Percentiles rank a stretch among this genome's conserved stretches.
phyloP scores from a whole-genome alignment of 2,329 filamentous ascomycete genomes.

The Parastagonospora nodorum region DNA sequence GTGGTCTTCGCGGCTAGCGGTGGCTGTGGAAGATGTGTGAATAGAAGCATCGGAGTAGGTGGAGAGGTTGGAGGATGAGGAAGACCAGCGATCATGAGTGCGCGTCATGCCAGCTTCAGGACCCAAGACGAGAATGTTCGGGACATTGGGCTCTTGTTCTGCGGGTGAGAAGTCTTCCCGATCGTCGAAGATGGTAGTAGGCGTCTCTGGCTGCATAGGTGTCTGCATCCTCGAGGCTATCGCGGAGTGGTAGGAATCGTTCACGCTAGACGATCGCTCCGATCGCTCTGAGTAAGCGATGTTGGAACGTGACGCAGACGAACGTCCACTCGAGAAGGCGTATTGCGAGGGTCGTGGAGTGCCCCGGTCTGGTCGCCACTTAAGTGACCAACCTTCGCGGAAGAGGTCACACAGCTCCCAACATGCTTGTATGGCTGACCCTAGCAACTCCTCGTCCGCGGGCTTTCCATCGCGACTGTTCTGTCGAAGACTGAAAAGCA shows the following conservation, averaged over 20 bases:
- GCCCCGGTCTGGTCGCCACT: constrained; percentile 77
- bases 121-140: constrained; percentile 87
- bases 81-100: constrained; percentile 77
- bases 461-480: constrained; percentile 74
- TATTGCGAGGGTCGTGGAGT: constrained; percentile 83
- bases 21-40: constrained; percentile 72
- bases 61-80: constrained; percentile 73
- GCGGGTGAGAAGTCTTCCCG: constrained; percentile 73
- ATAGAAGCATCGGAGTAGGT: constrained; percentile 73
- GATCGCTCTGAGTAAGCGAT: constrained; percentile 42
- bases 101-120: constrained; percentile 60
- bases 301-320: constrained; percentile 42
- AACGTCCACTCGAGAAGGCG: constrained; percentile 58
- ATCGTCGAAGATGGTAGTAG: constrained; percentile 94
- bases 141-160: constrained; percentile 70
- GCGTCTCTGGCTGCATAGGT: constrained; percentile 73
- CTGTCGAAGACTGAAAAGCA: constrained; percentile 88
- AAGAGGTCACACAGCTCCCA: constrained; percentile 96
- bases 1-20: constrained; percentile 71
- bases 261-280: constrained; percentile 51
- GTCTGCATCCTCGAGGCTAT: constrained; percentile 43
- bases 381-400: constrained; percentile 89
- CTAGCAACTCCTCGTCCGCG: constrained; percentile 81
- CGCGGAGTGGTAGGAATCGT: constrained; percentile 52
- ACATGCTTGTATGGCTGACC: constrained; percentile 87